A percentile compares a stretch with the other conserved stretches of the same genome.
These are phyloP conservation scores for Marasmius sp. DNA, from an alignment of 1,284 basidiomycete genomes.

Conservation along the genomic window DNA sequence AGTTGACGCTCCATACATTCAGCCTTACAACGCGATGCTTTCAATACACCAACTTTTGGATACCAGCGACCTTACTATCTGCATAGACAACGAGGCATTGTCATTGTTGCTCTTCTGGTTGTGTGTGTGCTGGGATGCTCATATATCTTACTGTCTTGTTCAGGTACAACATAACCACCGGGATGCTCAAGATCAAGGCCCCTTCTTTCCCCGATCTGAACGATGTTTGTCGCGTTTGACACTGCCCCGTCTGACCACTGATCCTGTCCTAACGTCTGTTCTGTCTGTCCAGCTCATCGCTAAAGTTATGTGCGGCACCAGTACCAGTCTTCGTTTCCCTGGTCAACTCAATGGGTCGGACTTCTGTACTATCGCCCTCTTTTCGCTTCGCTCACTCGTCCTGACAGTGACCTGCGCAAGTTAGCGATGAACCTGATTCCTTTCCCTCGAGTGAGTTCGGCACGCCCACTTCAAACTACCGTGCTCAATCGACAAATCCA, in stretches of 20 bases:
- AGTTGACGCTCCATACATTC: not conserved
- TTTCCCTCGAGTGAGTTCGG: conserved; percentile 75
- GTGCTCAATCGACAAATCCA: not conserved
- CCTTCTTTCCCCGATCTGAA: conserved; percentile 83
- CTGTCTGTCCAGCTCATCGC: conserved; percentile 61
- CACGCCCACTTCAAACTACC: conserved; percentile 1
- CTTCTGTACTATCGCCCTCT: not conserved
- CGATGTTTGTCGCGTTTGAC: conserved; percentile 44
- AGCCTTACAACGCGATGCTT: conserved; percentile 90
- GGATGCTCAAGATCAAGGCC: conserved; percentile 71
- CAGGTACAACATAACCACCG: conserved; percentile 81
- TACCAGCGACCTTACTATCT: conserved; percentile 87
- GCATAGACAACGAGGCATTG: conserved; percentile 94
- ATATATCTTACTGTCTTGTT: conserved; percentile 3
- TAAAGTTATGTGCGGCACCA: conserved; percentile 88
- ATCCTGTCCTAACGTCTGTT: conserved; percentile 4
- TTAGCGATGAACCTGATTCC: conserved; percentile 92
- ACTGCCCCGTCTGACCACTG: conserved; percentile 17
- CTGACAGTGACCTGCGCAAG: conserved; percentile 85
- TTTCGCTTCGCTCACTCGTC: not conserved
- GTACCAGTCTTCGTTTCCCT: conserved; percentile 90
- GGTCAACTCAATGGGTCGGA: conserved; percentile 87
- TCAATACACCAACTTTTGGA: conserved; percentile 92
- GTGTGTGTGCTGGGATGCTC: not conserved
- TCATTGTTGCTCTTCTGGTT: conserved; percentile 33